phyloP scores from a whole-genome alignment of 768 basidiomycete species.

The Leccinum longicurvipes region DNA sequence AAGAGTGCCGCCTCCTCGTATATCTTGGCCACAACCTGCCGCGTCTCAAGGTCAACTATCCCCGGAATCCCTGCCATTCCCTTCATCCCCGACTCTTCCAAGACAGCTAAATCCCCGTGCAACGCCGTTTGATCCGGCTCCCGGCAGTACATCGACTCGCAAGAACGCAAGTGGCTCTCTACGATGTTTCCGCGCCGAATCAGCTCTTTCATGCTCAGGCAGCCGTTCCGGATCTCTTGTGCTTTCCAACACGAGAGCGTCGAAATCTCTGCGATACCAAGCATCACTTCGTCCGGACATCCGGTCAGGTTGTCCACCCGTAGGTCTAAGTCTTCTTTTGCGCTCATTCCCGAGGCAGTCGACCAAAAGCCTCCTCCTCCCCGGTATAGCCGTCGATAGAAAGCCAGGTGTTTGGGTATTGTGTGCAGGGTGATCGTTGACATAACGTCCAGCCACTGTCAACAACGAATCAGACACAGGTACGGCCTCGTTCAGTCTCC shows the following conservation, averaged over 20 bases:
- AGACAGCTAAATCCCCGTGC: constrained; percentile 38
- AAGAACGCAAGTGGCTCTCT: constrained; percentile 58
- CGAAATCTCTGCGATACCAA: constrained; percentile 74
- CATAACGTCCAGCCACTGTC: constrained; percentile 77
- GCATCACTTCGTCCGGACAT: constrained; percentile 74
- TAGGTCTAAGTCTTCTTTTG: constrained; percentile 42
- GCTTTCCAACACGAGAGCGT: constrained; percentile 73
- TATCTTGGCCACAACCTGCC: constrained; percentile 48
- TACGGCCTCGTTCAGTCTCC: constrained; percentile 20
- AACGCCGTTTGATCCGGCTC: constrained; percentile 35
- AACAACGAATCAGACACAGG: constrained; percentile 15
- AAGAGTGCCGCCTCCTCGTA: constrained; percentile 65
- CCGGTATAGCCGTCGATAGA: constrained; percentile 67
- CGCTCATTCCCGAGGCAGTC: constrained; percentile 28
- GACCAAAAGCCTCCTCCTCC: constrained; percentile 46
- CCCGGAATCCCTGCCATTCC: constrained; percentile 30
- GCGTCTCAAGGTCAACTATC: constrained; percentile 39
- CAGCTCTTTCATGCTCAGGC: constrained; percentile 71
- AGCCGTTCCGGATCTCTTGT: constrained; percentile 57
- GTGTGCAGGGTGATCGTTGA: constrained; percentile 58
- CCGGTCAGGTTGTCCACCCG: constrained; percentile 70
- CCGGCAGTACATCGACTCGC: constrained; percentile 29
- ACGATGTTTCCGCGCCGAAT: constrained; percentile 69
- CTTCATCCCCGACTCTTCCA: constrained; percentile 16
- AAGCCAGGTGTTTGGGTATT: constrained; percentile 59